Evolutionary conservation across 768 basidiomycete genomes (phyloP).

Genomic region (Xerocomus potaroensis): DNA sequence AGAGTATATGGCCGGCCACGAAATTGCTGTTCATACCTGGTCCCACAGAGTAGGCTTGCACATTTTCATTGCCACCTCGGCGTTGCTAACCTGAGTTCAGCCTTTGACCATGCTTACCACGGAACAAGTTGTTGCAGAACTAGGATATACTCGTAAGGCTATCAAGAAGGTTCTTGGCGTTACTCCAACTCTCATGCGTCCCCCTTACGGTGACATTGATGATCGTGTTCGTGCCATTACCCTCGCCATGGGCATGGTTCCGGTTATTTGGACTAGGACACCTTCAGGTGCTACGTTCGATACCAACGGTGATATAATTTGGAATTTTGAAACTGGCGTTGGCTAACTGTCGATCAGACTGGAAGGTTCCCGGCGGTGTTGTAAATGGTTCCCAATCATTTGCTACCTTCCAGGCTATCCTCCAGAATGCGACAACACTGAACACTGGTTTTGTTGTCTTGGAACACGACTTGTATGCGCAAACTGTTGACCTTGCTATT

Average conservation of each 20-base stretch:
- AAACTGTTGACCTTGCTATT: constrained; percentile 86
- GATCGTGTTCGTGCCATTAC: constrained; percentile 90
- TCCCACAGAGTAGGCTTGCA: constrained; percentile 57
- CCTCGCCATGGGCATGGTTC: constrained; percentile 85
- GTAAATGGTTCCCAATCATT: constrained; percentile 63
- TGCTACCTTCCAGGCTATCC: constrained; percentile 67
- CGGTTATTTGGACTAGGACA: constrained; percentile 84
- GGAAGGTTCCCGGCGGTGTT: constrained; percentile 79
- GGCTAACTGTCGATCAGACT: constrained; percentile 47
- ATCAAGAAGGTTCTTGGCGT: constrained; percentile 76
- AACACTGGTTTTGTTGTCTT: constrained; percentile 82
- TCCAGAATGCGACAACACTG: constrained; percentile 59
- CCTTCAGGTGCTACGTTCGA: constrained; percentile 56
- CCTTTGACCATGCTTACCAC: constrained; percentile 68
- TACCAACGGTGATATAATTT: constrained; percentile 53
- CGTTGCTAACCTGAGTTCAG: constrained; percentile 32
- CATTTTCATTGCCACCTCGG: background rate
- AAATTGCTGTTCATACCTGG: constrained; percentile 89
- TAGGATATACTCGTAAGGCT: constrained; percentile 87
- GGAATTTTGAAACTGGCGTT: background rate
- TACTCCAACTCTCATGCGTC: constrained; percentile 74
- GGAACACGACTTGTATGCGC: constrained; percentile 79
- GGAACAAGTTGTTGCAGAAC: constrained; percentile 84
- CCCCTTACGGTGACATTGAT: constrained; percentile 85
- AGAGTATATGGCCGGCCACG: constrained; percentile 77